These are phyloP conservation scores for Colletotrichum cuscutae DNA, from an alignment of 2,329 filamentous ascomycete genomes.

Conservation along the genomic window DNA sequence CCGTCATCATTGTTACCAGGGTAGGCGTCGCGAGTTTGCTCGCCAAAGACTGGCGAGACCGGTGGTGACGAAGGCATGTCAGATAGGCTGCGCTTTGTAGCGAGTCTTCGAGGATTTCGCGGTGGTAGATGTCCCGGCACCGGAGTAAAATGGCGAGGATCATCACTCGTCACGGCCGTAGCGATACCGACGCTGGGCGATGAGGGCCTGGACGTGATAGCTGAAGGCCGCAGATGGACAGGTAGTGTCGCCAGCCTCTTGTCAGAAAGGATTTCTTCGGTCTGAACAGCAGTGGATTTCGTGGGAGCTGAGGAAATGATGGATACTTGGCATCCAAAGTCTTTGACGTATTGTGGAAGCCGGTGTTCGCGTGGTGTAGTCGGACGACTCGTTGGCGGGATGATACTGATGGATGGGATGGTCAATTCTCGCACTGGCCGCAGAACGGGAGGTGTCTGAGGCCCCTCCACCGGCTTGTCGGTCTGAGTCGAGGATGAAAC, in stretches of 20 bases:
- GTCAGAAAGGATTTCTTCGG: slow-evolving; percentile 89
- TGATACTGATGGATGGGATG: slow-evolving; percentile 90
- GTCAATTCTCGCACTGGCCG: slow-evolving; percentile 49
- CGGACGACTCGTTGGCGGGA: slow-evolving; percentile 88
- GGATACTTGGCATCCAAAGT: slow-evolving; percentile 83
- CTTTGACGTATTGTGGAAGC: slow-evolving; percentile 85
- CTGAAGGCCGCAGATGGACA: slow-evolving; percentile 80
- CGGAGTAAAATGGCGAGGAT: slow-evolving; percentile 57
- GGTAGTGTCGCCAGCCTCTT: slow-evolving; percentile 80
- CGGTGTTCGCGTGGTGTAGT: slow-evolving; percentile 78
- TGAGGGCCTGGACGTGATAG: slow-evolving; percentile 71
- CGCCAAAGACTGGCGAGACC: slow-evolving; percentile 35
- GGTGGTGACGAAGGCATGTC: slow-evolving; percentile 60
- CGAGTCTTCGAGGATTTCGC: slow-evolving; percentile 68
- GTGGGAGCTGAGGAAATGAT: slow-evolving; percentile 62
- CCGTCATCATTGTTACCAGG: slow-evolving; percentile 86
- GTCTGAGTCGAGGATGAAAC: slow-evolving; percentile 73
- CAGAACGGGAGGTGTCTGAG: slow-evolving; percentile 28
- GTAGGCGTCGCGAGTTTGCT: slow-evolving; percentile 71
- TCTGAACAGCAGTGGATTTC: slow-evolving; percentile 74
- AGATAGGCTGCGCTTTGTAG: slow-evolving; percentile 54
- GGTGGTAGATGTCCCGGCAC: slow-evolving; percentile 65
- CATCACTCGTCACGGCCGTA: slow-evolving; percentile 45
- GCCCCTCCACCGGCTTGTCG: slow-evolving; percentile 45
- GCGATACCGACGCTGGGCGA: slow-evolving; percentile 60